These are phyloP conservation scores for Flaveria sonorensis DNA, from an alignment of 129 eudicot genomes.

Conservation along the genomic window DNA sequence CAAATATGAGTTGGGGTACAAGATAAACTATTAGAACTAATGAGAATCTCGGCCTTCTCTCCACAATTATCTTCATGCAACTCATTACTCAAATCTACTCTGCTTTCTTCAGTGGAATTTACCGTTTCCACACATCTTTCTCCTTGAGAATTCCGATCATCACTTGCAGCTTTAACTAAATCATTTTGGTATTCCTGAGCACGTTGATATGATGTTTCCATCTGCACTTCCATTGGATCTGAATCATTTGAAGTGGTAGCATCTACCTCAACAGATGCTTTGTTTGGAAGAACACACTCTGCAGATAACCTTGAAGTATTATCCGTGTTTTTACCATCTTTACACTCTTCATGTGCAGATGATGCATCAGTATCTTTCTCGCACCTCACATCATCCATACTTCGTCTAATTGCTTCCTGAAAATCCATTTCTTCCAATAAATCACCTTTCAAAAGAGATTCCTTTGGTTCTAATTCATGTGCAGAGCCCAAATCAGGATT, in stretches of 20 bases:
- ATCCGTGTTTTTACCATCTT: slow-evolving; percentile 29
- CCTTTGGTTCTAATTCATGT: slow-evolving; percentile 40
- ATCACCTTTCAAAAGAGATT: slow-evolving; percentile 56
- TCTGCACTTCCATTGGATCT: slow-evolving; percentile 23
- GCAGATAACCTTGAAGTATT: slow-evolving; percentile 20
- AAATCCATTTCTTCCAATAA: slow-evolving; percentile 69
- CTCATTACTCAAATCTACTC: slow-evolving; percentile 23
- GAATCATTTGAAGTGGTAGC: slow-evolving; percentile 26
- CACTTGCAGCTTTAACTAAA: slow-evolving; percentile 35
- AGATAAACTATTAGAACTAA: slow-evolving; percentile 8
- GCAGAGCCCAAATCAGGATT: slow-evolving; percentile 36
- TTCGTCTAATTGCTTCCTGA: slow-evolving; percentile 79
- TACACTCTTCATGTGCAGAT: slow-evolving; percentile 28
- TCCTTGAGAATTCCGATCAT: slow-evolving; percentile 29
- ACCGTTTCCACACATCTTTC: slow-evolving; percentile 35
- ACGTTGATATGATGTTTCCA: slow-evolving; percentile 24
- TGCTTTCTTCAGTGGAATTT: slow-evolving; percentile 28
- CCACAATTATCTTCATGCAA: slow-evolving; percentile 9
- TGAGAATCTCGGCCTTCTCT: slow-evolving; percentile 24
- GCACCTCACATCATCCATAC: slow-evolving; percentile 52
- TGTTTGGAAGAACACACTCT: slow-evolving; percentile 19
- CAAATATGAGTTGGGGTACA: slow-evolving; percentile 22
- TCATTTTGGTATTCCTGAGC: slow-evolving; percentile 28
- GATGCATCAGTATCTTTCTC: slow-evolving; percentile 29
- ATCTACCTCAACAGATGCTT: slow-evolving; percentile 13